A percentile compares a stretch with the other conserved stretches of the same genome.
phyloP scores from a whole-genome alignment of 1,139 yeast genomes.

The Yamadazyma siamensis region DNA sequence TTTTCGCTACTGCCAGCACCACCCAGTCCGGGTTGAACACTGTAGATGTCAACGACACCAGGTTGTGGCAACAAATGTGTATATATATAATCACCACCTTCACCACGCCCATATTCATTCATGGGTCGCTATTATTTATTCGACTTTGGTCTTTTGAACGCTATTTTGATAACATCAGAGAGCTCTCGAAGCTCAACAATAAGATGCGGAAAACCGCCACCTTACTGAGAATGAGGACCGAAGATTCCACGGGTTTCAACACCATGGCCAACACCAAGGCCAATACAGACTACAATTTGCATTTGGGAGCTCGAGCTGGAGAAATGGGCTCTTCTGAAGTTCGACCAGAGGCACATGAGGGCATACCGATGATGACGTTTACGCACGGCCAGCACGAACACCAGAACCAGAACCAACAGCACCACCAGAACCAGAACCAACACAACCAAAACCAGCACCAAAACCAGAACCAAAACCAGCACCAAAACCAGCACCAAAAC shows the following conservation, averaged over 20 bases:
- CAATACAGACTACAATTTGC: slow-evolving; percentile 39
- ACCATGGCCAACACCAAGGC: slow-evolving; percentile 27
- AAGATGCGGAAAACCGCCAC: slow-evolving; percentile 75
- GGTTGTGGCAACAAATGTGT: slow-evolving; percentile 74
- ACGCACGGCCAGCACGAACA: neutral
- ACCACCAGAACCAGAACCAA: too few relatives aligned
- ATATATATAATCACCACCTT: slow-evolving; percentile 58
- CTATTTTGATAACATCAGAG: slow-evolving; percentile 78
- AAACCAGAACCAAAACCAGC: too few relatives aligned
- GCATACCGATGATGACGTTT: slow-evolving; percentile 2
- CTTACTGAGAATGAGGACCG: slow-evolving; percentile 46
- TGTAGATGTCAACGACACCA: slow-evolving; percentile 56
- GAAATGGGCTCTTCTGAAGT: neutral
- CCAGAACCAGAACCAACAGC: too few relatives aligned
- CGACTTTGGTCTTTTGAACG: slow-evolving; percentile 88
- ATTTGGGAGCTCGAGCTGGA: slow-evolving; percentile 3
- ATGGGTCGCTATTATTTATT: slow-evolving; percentile 73
- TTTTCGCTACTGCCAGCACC: slow-evolving; percentile 69
- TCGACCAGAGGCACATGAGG: neutral
- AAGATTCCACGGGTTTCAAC: slow-evolving; percentile 27
- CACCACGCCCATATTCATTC: slow-evolving; percentile 88
- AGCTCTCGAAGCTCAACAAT: slow-evolving; percentile 67
- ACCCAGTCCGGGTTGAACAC: slow-evolving; percentile 95
- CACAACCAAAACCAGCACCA: too few relatives aligned
- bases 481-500: too few relatives aligned